Evolutionary conservation across 192 early-diverging fungal species (phyloP).

Genomic region (Coemansia sp.): DNA sequence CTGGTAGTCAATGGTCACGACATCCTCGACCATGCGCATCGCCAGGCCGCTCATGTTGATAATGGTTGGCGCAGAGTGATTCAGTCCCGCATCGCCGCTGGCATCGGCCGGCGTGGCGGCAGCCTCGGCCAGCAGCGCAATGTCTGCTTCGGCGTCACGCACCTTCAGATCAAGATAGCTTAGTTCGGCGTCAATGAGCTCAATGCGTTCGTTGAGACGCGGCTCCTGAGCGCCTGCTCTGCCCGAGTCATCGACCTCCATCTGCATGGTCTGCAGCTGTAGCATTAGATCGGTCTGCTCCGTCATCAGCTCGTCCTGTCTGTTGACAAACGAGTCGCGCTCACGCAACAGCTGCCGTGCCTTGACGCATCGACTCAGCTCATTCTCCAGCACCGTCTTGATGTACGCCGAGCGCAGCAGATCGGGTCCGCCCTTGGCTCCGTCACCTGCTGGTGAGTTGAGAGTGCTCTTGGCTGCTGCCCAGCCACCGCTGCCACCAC

Average conservation of each 20-base stretch:
- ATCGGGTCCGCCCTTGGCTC: slow-evolving; percentile 10
- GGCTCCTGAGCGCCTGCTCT: slow-evolving; percentile 9
- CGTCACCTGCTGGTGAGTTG: neutral
- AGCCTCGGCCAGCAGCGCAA: slow-evolving; percentile 41
- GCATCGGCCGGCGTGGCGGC: neutral
- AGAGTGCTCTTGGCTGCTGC: slow-evolving; percentile 14
- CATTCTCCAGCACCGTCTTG: slow-evolving; percentile 34
- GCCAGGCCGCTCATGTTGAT: slow-evolving; percentile 50
- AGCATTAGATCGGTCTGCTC: slow-evolving; percentile 41
- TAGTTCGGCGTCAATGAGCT: slow-evolving; percentile 50
- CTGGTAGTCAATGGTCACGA: slow-evolving; percentile 44
- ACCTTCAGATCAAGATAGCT: slow-evolving; percentile 47
- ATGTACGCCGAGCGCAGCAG: slow-evolving; percentile 47
- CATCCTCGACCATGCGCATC: slow-evolving; percentile 52
- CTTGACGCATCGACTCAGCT: slow-evolving; percentile 41
- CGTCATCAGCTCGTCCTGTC: slow-evolving; percentile 45
- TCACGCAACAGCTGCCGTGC: slow-evolving; percentile 43
- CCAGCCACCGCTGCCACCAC: slow-evolving; percentile 32
- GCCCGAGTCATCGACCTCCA: slow-evolving; percentile 13
- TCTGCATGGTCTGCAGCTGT: slow-evolving; percentile 19
- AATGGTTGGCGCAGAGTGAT: slow-evolving; percentile 15
- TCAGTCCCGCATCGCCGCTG: slow-evolving; percentile 10
- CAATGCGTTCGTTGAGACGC: slow-evolving; percentile 30
- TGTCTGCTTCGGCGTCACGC: slow-evolving; percentile 42
- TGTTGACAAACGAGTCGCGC: slow-evolving; percentile 32